These are phyloP conservation scores for Colletotrichum navitas DNA, from an alignment of 2,329 filamentous ascomycete genomes.

Conservation along the genomic window DNA sequence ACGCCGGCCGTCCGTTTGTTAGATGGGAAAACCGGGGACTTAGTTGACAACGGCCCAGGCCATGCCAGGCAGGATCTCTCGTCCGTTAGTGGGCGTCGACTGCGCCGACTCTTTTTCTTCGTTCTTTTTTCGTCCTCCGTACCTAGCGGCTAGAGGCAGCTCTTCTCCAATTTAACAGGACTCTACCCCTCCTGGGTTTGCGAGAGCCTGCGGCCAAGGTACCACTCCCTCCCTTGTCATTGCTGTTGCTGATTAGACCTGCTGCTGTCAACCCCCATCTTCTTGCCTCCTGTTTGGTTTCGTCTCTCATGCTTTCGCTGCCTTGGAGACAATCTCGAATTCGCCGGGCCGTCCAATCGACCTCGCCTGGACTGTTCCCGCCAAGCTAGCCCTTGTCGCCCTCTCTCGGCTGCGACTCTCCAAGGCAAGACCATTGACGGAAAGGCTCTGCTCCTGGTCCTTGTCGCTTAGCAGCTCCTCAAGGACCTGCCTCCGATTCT, in stretches of 20 bases:
- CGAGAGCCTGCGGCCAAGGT: slow-evolving; percentile 29
- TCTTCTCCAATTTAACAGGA: slow-evolving; percentile 40
- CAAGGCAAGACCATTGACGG: slow-evolving; percentile 33
- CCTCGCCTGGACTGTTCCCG: slow-evolving; percentile 20
- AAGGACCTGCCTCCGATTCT: slow-evolving; percentile 22
- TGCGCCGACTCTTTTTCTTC: slow-evolving; percentile 18
- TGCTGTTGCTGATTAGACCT: slow-evolving; percentile 4
- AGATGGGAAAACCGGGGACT: slow-evolving; percentile 40
- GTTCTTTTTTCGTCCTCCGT: neutral
- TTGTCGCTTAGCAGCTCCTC: slow-evolving; percentile 37
- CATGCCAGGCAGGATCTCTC: slow-evolving; percentile 28
- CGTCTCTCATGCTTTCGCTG: neutral
- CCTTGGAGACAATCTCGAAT: slow-evolving; percentile 4
- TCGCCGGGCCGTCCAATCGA: slow-evolving; percentile 15
- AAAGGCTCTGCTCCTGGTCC: slow-evolving; percentile 37
- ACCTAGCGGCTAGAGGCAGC: slow-evolving; percentile 22
- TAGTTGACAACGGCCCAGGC: slow-evolving; percentile 29
- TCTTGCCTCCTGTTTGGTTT: slow-evolving; percentile 23
- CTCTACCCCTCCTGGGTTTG: slow-evolving; percentile 38
- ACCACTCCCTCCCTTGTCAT: slow-evolving; percentile 8
- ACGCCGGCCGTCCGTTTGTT: slow-evolving; percentile 39
- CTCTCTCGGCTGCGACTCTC: slow-evolving; percentile 23
- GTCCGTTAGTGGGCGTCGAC: slow-evolving; percentile 25
- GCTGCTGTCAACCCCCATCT: slow-evolving; percentile 10
- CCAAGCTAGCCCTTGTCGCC: slow-evolving; percentile 24